A percentile compares a stretch with the other conserved stretches of the same genome.
These are phyloP conservation scores for Pseudogymnoascus sp. DNA, from an alignment of 2,329 filamentous ascomycete species.

Conservation along the genomic window DNA sequence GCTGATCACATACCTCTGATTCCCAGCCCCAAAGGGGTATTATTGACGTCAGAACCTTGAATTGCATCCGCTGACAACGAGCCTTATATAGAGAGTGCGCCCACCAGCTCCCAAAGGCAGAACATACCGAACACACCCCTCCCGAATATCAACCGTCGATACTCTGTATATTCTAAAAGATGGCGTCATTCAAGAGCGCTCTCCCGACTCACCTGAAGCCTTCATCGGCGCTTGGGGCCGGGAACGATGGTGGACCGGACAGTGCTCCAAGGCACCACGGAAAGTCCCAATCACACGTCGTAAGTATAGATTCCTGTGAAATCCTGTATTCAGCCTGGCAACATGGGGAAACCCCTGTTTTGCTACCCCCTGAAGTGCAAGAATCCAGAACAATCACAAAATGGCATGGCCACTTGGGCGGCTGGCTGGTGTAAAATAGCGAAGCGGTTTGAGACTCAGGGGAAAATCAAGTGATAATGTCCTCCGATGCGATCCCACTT, in stretches of 20 bases:
- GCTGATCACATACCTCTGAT: neutral
- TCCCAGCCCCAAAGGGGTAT: neutral
- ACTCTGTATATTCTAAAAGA: constrained; percentile 29
- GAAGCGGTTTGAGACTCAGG: neutral
- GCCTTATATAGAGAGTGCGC: constrained; percentile 2
- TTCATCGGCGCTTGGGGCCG: constrained; percentile 32
- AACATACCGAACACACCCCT: constrained; percentile 15
- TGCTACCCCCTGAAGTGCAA: neutral
- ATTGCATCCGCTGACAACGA: neutral
- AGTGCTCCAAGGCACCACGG: constrained; percentile 60
- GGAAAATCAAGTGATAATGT: neutral
- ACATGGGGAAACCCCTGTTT: neutral
- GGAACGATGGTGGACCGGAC: constrained; percentile 30
- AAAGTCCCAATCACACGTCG: constrained; percentile 80
- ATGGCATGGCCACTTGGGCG: neutral
- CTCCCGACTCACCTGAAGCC: constrained; percentile 80
- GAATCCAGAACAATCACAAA: neutral
- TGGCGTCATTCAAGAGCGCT: constrained; percentile 66
- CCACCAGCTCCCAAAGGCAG: neutral
- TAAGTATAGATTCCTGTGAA: constrained; percentile 39
- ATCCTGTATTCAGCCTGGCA: neutral
- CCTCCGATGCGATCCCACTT: neutral
- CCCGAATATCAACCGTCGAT: constrained; percentile 10
- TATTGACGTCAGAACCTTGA: constrained; percentile 10
- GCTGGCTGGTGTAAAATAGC: neutral